Evolutionary conservation across 2,329 filamentous ascomycete species (phyloP), one percentile per base, ranked within the genome.

Genomic region (Ilyonectria destructans): DNA sequence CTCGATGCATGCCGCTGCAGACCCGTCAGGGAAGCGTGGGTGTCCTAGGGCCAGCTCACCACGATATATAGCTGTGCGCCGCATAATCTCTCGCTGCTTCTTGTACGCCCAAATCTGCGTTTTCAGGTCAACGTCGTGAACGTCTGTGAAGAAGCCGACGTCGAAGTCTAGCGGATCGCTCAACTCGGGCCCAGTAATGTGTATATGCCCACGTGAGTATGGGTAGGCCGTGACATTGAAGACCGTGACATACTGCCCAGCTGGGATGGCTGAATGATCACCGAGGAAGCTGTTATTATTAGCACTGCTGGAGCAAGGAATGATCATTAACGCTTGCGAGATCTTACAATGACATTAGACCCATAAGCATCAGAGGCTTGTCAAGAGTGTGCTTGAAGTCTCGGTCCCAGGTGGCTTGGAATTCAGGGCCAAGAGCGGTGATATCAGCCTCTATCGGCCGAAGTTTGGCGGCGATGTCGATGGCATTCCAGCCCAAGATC

Each of bases 51-150:
- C 76, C 3, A 85, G 33, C 73, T 88, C 83, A 72, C 88, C 82
- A 67, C 84, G 77, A 78, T 87, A 91, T 71, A 86, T 83, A 1
- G 82, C 77, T 73, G 88, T 87, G 6, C 89, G 86, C 2, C 90
- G 85, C 54, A 85, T 82, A 64, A 92, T 86, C 76, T 91, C 89
- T 2, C 91, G 88, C 17, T 85, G 83, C 72, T 86, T 87, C 79
- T 92, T 92, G 81, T 92, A 92, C 0, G 83, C 85, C 89, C 90
- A 92, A 6, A 90, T 73, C 29, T 89, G 86, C 73, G 87, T 89
- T 78, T 88, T 87, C 40, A 91, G 57, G 73, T 92, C 90, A 19
- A 89, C 77, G 72, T 91, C 90, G 19, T 88, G 75, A 15, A 80
- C 72, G 58, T 91, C 86, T 4, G 79, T 84, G 35, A 92, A 83